Conservation (phyloP, 306 rosid genomes). For the Cucumis melo region DNA sequence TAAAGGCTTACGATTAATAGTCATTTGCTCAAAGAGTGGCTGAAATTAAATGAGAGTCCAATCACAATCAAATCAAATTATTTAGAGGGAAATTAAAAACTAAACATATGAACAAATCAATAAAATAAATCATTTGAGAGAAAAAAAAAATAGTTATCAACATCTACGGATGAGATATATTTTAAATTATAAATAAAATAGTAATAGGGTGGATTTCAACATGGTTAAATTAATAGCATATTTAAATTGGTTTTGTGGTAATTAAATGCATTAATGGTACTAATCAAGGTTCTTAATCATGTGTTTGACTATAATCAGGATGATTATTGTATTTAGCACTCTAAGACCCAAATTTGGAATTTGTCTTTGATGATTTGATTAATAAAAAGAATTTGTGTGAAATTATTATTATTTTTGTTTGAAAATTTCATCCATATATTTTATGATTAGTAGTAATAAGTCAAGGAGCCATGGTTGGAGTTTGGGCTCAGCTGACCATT, state of each 20-base stretch:
- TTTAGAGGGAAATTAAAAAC: background rate
- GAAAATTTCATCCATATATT: background rate
- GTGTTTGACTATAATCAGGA: background rate
- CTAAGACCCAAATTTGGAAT: background rate
- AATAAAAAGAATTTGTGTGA: background rate
- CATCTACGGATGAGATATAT: no score
- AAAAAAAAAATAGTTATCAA: no score
- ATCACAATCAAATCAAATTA: background rate
- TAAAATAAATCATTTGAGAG: no score
- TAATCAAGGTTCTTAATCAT: background rate
- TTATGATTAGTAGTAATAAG: background rate
- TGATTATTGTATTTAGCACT: background rate
- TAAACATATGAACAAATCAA: background rate
- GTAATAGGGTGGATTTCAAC: background rate
- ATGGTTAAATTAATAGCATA: background rate
- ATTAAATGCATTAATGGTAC: background rate
- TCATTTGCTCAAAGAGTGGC: background rate
- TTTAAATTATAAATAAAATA: background rate
- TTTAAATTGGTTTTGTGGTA: background rate
- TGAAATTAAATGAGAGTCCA: background rate
- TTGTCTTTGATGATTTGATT: background rate
- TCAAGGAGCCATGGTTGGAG: background rate
- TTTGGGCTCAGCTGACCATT: background rate
- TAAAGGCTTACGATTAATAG: background rate
- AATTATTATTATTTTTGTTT: background rate